A percentile compares a stretch with the other conserved stretches of the same genome.
These are phyloP conservation scores for Annulohypoxylon moriforme DNA, from an alignment of 495 filamentous ascomycete species.

Conservation along the genomic window DNA sequence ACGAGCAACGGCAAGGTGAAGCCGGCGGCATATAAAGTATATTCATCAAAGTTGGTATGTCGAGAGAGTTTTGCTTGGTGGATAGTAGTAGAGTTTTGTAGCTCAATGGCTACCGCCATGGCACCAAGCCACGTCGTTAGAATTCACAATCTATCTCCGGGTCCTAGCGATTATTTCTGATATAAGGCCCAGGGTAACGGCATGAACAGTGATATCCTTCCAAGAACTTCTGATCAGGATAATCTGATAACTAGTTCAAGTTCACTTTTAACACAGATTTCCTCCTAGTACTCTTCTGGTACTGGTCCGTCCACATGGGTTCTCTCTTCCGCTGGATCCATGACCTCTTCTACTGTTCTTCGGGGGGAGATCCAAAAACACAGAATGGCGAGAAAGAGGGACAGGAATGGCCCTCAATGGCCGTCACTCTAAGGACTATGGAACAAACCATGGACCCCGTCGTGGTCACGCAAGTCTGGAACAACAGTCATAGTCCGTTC, in stretches of 20 bases:
- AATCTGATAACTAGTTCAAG: neutral
- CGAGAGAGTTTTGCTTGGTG: neutral
- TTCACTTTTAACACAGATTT: neutral
- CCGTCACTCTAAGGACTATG: neutral
- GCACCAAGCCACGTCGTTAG: neutral
- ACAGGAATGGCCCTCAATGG: neutral
- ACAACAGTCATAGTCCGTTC: slow-evolving; percentile 13
- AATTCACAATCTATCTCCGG: neutral
- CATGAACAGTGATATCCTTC: neutral
- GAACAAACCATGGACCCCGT: slow-evolving; percentile 15
- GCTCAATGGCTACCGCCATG: neutral
- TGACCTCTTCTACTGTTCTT: neutral
- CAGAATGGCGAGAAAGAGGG: neutral
- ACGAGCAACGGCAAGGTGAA: neutral
- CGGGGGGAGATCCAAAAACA: too few species aligned
- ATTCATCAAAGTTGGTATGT: neutral
- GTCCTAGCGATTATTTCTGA: neutral
- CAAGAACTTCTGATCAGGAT: neutral
- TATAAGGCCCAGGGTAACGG: neutral
- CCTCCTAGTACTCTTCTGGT: neutral
- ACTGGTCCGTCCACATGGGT: neutral
- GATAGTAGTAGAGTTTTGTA: neutral
- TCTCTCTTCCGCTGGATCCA: neutral
- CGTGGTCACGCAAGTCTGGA: slow-evolving; percentile 14
- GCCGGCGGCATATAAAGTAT: neutral